Evolutionary conservation across 2,329 filamentous ascomycete species (phyloP), one percentile per base, ranked within the genome.

Genomic region (Ophiostoma australiae): DNA sequence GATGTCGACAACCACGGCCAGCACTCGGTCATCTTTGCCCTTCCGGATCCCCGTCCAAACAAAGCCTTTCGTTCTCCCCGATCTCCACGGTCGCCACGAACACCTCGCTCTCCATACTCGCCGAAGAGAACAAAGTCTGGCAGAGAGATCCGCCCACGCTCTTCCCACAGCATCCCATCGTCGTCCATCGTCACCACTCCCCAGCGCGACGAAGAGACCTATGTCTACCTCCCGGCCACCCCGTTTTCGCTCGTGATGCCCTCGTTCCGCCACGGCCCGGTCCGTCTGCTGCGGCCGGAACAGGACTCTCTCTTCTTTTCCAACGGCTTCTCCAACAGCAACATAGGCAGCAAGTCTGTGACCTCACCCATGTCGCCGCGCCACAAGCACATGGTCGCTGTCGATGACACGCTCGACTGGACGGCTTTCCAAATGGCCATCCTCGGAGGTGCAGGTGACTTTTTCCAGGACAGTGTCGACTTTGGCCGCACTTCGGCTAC

Each of bases 401-500:
- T 79, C 72, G 85, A 86, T 69, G 84, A 85, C 67, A 83, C 81
- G 10, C 77, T 89, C 3, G 87, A 90, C 79, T 89, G 87, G 87
- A 87, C 84, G 6, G 86, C 87, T 3, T 89, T 89, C 76, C 87
- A 90, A 77, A 88, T 89, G 83, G 87, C 87, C 20, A 88, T 89
- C 68, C 79, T 86, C 0, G 86, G 87, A 61, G 85, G 85, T 5
- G 84, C 84, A 1, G 85, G 84, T 39, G 85, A 86, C 73, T 80
- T 85, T 65, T 80, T 82, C 69, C 78, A 79, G 23, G 84, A 84
- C 69, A 78, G 79, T 23, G 78, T 80, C 67, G 81, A 82, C 74
- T 80, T 79, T 66, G 78, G 80, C 15, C 79, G 77, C 6, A 78
- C 73, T 8, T 75, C 75, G 2, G 75, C 74, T 2, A 76, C 71